Evolutionary conservation across 2,329 filamentous ascomycete species (phyloP), one percentile per base, ranked within the genome.

Genomic region (Ophiobolus disseminans): DNA sequence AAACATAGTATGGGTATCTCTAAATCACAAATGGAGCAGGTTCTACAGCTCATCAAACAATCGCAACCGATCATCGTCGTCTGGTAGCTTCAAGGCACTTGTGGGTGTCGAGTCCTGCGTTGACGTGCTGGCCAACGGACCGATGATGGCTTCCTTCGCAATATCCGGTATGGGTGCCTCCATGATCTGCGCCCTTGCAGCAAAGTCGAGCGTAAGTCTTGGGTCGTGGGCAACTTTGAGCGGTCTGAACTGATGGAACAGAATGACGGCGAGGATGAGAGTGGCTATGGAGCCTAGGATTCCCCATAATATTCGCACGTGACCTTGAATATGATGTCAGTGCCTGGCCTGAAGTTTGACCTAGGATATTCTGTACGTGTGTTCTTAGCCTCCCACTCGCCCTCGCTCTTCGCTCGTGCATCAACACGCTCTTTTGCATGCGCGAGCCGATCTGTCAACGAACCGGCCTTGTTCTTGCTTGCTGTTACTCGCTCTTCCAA

Each of bases 391-490:
- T 89, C 83, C 79, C 86, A 87, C 61, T 85, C 83, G 38, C 76
- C 78, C 70, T 91, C 88, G 1, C 82, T 80, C 46, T 78, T 79
- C 68, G 89, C 86, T 81, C 87, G 89, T 21, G 77, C 76, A 65
- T 89, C 86, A 11, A 92, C 83, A 6, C 83, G 79, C 45, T 80
- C 74, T 40, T 84, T 80, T 10, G 90, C 86, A 11, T 78, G 73
- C 41, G 87, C 84, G 3, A 93, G 82, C 39, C 89, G 79, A 34
- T 77, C 78, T 49, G 84, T 84, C 28, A 91, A 76, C 13, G 75
- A 72, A 40, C 81, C 77, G 26, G 88, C 84, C 58, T 80, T 83
- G 38, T 82, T 75, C 36, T 85, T 82, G 8, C 86, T 86, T 2
- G 73, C 70, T 43, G 80, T 75, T 22, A 93, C 82, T 28, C 88